Evolutionary conservation across 305 asterid genomes (phyloP).

Genomic region (Ajuga reptans): DNA sequence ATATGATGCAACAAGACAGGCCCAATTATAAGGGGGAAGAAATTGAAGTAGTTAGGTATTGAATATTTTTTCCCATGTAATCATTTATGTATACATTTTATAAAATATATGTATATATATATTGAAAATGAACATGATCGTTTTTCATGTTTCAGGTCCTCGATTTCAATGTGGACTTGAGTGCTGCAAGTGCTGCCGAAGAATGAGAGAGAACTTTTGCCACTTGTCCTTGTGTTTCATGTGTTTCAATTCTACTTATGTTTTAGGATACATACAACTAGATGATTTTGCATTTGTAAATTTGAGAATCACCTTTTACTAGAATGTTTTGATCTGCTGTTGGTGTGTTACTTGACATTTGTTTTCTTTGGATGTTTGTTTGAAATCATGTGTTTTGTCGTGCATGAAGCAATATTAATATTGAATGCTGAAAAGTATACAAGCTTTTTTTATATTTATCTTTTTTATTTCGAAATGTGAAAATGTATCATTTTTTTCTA

Average conservation of each 20-base stretch:
- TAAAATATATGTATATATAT: background rate
- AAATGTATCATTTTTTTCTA: too few species aligned
- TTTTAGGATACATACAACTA: constrained; percentile 6
- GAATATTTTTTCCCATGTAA: too few species aligned
- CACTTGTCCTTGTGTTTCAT: background rate
- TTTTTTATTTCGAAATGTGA: too few species aligned
- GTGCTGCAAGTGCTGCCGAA: constrained; percentile 97
- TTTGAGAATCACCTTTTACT: background rate
- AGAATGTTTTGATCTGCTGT: constrained; percentile 10
- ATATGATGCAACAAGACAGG: too few species aligned
- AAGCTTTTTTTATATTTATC: too few species aligned
- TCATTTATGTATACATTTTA: too few species aligned
- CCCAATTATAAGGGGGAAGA: too few species aligned
- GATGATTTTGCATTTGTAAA: constrained; percentile 22
- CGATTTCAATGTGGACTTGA: constrained; percentile 80
- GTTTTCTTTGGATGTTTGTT: constrained; percentile 9
- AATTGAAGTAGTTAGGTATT: too few species aligned
- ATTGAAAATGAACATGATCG: background rate
- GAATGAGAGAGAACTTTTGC: constrained; percentile 41
- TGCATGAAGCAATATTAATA: background rate
- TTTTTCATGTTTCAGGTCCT: constrained; percentile 42
- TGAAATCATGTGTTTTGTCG: background rate
- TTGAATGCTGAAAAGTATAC: too few species aligned
- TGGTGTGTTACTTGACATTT: constrained; percentile 1
- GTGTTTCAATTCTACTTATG: constrained; percentile 10